Conservation (phyloP, 148 eudicot species). For the Mesembryanthemum crystallinum region DNA sequence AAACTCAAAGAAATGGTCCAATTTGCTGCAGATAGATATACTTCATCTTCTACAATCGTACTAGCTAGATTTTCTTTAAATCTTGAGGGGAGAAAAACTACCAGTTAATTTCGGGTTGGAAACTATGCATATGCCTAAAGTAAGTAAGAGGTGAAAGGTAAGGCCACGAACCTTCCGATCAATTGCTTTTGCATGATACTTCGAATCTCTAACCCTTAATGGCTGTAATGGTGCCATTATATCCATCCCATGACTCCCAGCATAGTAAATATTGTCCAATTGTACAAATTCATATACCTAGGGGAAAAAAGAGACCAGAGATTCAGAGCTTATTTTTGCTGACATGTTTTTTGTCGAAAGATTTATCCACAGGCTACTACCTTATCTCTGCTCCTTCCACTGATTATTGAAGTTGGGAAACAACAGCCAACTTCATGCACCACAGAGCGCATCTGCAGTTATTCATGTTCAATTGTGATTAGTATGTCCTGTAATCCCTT, state of each 20-base stretch:
- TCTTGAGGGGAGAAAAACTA: neutral
- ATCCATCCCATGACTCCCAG: slow-evolving; percentile 71
- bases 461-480: neutral
- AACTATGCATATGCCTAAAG: neutral
- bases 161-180: slow-evolving; percentile 33
- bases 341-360: neutral
- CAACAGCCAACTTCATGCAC: slow-evolving; percentile 44
- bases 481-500: neutral
- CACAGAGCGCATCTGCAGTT: slow-evolving; percentile 50
- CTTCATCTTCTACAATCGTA: neutral
- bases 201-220: slow-evolving; percentile 27
- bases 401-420: slow-evolving; percentile 67
- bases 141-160: neutral
- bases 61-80: neutral
- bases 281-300: slow-evolving; percentile 58
- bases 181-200: slow-evolving; percentile 30
- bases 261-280: slow-evolving; percentile 50
- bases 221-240: slow-evolving; percentile 54
- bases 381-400: slow-evolving; percentile 63
- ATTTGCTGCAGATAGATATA: neutral
- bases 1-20: neutral
- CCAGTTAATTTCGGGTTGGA: neutral
- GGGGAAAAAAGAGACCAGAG: neutral
- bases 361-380: slow-evolving; percentile 17
- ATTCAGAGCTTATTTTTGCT: neutral